Percentiles rank a stretch among this genome's conserved stretches.
Conservation (phyloP, 106 monocot genomes). For the Acorus gramineus region DNA sequence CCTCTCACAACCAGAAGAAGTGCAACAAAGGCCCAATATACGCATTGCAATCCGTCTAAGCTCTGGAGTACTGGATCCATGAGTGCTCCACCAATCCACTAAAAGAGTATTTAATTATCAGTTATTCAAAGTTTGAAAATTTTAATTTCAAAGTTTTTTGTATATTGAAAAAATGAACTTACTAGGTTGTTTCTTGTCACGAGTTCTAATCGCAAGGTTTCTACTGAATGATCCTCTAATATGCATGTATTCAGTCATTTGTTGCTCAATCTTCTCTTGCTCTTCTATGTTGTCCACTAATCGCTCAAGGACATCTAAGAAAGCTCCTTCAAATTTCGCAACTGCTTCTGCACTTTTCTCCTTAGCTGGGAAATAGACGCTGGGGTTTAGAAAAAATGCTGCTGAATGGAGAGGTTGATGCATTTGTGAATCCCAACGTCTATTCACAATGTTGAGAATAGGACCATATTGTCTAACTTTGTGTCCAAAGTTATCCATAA, state of each 20-base stretch:
- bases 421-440: not conserved
- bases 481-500: not conserved
- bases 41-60: not conserved
- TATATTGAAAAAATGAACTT: no score
- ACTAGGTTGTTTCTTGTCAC: no score
- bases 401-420: not conserved
- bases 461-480: not conserved
- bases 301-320: not conserved
- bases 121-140: no score
- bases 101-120: no score
- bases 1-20: not conserved
- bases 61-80: not conserved
- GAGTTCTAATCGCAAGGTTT: no score
- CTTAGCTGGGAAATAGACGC: not conserved
- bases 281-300: not conserved
- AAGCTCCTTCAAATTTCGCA: not conserved
- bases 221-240: no score
- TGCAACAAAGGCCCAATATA: not conserved
- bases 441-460: not conserved
- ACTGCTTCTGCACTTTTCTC: not conserved
- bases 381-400: not conserved
- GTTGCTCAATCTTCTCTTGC: not conserved
- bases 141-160: no score
- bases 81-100: not conserved
- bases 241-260: not conserved